Evolutionary conservation across 2,329 filamentous ascomycete genomes (phyloP).

Genomic region (Penicillium sp.): DNA sequence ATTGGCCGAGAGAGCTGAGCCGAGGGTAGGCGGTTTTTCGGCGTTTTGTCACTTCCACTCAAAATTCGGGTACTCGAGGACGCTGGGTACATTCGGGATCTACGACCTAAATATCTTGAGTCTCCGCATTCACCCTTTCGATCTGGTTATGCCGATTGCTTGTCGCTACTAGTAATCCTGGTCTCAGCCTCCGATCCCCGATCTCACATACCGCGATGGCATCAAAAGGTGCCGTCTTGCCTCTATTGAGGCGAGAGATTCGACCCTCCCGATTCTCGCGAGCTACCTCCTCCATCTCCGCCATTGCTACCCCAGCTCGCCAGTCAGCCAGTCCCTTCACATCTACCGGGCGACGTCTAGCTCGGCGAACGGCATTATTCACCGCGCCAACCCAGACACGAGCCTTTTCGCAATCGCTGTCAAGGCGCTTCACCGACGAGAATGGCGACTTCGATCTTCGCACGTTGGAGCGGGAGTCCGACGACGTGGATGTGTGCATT

Average conservation of each 20-base stretch:
- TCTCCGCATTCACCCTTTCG: conserved; percentile 3
- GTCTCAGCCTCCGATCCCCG: neutral
- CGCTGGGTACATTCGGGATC: conserved; percentile 3
- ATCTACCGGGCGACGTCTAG: conserved; percentile 13
- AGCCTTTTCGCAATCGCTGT: conserved; percentile 39
- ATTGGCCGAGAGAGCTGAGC: conserved; percentile 21
- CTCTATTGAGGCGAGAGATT: conserved; percentile 37
- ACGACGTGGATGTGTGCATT: conserved; percentile 93
- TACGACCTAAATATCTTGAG: conserved; percentile 3
- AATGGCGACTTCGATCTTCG: conserved; percentile 57
- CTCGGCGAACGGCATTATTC: conserved; percentile 19
- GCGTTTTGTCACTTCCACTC: conserved; percentile 13
- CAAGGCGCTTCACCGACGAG: conserved; percentile 36
- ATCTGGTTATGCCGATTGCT: conserved; percentile 13
- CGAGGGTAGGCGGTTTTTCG: conserved; percentile 22
- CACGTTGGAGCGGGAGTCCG: conserved; percentile 72
- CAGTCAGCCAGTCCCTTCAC: conserved; percentile 17
- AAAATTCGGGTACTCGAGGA: conserved; percentile 24
- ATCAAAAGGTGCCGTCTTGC: conserved; percentile 34
- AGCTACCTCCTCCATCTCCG: conserved; percentile 19
- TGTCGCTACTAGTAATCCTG: conserved; percentile 9
- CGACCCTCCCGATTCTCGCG: conserved; percentile 27
- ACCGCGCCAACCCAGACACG: conserved; percentile 28
- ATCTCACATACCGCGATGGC: conserved; percentile 26
- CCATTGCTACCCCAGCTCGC: conserved; percentile 17